These are phyloP conservation scores for Phylloporus arenicola DNA, from an alignment of 768 basidiomycete species.

Conservation along the genomic window DNA sequence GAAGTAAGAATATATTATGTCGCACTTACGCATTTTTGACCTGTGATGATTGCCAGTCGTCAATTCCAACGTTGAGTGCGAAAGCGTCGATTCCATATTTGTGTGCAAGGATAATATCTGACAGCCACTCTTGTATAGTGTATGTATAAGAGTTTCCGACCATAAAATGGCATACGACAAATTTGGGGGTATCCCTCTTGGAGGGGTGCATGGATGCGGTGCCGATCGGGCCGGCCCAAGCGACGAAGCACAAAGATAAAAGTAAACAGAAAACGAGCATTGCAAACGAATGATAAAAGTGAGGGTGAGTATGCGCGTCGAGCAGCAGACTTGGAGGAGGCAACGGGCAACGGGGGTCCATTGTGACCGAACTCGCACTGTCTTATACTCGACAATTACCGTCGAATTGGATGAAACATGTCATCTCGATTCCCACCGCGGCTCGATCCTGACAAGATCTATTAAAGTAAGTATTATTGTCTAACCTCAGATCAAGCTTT, in stretches of 20 bases:
- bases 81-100: slow-evolving; percentile 61
- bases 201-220: neutral
- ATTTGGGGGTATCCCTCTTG: slow-evolving; percentile 30
- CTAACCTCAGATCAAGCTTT: slow-evolving; percentile 6
- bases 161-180: slow-evolving; percentile 56
- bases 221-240: slow-evolving; percentile 13
- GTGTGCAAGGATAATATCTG: slow-evolving; percentile 52
- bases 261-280: slow-evolving; percentile 14
- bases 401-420: neutral
- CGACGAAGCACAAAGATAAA: slow-evolving; percentile 9
- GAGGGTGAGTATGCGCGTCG: slow-evolving; percentile 12
- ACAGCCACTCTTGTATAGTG: slow-evolving; percentile 37
- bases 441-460: neutral
- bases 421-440: neutral
- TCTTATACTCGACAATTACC: neutral
- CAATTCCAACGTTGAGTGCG: slow-evolving; percentile 64
- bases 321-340: slow-evolving; percentile 1
- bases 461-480: neutral
- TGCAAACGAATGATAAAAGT: slow-evolving; percentile 12
- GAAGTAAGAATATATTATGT: slow-evolving; percentile 3
- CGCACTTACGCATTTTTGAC: slow-evolving; percentile 56
- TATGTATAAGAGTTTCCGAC: slow-evolving; percentile 66
- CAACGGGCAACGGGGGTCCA: neutral
- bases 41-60: slow-evolving; percentile 57
- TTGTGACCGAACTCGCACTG: neutral